These are phyloP conservation scores for Ophiostoma quercus DNA, from an alignment of 2,329 filamentous ascomycete species.

Conservation along the genomic window DNA sequence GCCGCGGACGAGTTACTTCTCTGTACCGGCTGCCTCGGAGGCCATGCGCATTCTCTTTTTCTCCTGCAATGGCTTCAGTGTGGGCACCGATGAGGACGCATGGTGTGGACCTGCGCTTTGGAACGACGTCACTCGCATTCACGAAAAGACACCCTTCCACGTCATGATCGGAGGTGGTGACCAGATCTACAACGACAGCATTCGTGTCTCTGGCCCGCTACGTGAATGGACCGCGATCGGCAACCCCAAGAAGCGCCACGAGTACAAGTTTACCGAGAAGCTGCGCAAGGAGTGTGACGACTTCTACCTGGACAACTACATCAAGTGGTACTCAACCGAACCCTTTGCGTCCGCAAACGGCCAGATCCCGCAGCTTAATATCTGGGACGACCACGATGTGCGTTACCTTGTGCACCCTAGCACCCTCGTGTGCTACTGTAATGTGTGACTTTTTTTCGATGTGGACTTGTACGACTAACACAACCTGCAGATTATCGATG, in stretches of 20 bases:
- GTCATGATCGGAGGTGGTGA: constrained; percentile 95
- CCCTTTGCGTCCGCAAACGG: constrained; percentile 81
- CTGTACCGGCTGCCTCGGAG: constrained; percentile 73
- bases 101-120: constrained; percentile 91
- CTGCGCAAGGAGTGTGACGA: constrained; percentile 80
- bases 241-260: constrained; percentile 75
- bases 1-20: constrained; percentile 64
- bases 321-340: constrained; percentile 63
- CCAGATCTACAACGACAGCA: constrained; percentile 93
- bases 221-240: constrained; percentile 76
- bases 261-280: constrained; percentile 69
- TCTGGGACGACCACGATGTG: constrained; percentile 93
- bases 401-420: constrained; percentile 35
- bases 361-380: constrained; percentile 92
- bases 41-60: constrained; percentile 99
- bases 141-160: constrained; percentile 78
- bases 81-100: constrained; percentile 75
- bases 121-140: constrained; percentile 84
- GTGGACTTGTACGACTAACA: constrained; percentile 38
- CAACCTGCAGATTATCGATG: constrained; percentile 68
- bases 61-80: constrained; percentile 94
- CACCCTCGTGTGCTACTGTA: background rate
- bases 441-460: background rate
- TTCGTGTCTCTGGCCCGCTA: constrained; percentile 78
- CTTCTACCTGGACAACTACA: constrained; percentile 87